Percentiles rank a stretch among this genome's conserved stretches.
Conservation (phyloP, 1,284 basidiomycete species). For the Wallemia mellicola region DNA sequence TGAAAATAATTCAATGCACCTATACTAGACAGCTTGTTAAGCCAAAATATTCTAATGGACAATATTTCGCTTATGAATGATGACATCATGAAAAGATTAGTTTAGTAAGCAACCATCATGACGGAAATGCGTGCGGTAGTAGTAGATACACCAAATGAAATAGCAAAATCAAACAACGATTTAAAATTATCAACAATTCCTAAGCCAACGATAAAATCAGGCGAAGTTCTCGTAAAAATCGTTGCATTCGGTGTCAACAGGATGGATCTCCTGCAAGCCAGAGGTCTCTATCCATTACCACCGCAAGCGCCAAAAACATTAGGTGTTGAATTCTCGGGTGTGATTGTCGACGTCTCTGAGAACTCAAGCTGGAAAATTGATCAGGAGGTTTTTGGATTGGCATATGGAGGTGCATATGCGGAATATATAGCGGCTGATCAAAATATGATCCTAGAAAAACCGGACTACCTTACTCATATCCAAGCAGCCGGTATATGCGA, state of each 20-base stretch:
- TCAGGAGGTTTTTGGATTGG: constrained; percentile 64
- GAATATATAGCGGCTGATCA: constrained; percentile 47
- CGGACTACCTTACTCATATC: constrained; percentile 39
- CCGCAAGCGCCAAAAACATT: constrained; percentile 36
- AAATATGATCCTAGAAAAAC: constrained; percentile 44
- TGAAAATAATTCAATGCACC: no score
- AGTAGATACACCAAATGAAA: neutral
- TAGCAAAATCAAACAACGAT: neutral
- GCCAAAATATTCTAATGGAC: no score
- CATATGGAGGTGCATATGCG: constrained; percentile 62
- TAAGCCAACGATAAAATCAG: neutral
- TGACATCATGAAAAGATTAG: no score
- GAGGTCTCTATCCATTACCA: constrained; percentile 49
- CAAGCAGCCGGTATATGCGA: constrained; percentile 66
- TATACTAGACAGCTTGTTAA: no score
- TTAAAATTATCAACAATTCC: neutral
- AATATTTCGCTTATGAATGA: no score
- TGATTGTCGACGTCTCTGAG: constrained; percentile 27
- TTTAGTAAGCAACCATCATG: neutral
- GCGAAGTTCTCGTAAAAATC: neutral
- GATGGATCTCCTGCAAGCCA: constrained; percentile 46
- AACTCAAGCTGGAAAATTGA: constrained; percentile 32
- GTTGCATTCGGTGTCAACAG: constrained; percentile 48
- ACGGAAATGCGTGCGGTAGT: neutral
- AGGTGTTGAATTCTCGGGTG: constrained; percentile 73